Percentiles rank a stretch among this genome's conserved stretches.
These are phyloP conservation scores for Zymoseptoria tritici DNA, from an alignment of 2,329 filamentous ascomycete genomes.

Conservation along the genomic window DNA sequence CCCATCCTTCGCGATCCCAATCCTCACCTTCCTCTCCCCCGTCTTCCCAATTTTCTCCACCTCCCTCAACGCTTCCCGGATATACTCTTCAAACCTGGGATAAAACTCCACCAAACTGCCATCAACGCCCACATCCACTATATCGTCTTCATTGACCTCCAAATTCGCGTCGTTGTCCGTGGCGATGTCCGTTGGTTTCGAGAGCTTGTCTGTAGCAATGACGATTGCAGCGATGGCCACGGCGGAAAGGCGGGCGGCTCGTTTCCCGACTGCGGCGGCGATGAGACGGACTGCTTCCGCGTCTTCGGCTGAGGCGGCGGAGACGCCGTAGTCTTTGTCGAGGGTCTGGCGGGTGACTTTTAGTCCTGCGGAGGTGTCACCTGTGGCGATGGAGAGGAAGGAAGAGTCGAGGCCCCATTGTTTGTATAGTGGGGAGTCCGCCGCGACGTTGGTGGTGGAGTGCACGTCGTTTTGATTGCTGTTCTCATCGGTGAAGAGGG, in stretches of 20 bases:
- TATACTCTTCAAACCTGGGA: constrained; percentile 81
- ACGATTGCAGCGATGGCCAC: constrained; percentile 82
- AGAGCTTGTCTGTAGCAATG: constrained; percentile 68
- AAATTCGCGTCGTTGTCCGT: constrained; percentile 21
- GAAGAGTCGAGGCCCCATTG: constrained; percentile 88
- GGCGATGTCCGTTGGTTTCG: constrained; percentile 30
- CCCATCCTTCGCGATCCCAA: constrained; percentile 95
- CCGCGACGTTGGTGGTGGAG: constrained; percentile 62
- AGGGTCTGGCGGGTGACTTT: constrained; percentile 69
- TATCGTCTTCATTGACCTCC: constrained; percentile 50
- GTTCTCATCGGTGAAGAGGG: constrained; percentile 70
- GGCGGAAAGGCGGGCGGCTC: constrained; percentile 79
- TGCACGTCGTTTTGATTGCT: constrained; percentile 59
- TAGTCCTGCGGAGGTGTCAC: constrained; percentile 66
- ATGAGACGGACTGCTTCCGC: constrained; percentile 81
- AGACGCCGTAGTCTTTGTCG: constrained; percentile 67
- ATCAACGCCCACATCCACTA: constrained; percentile 89
- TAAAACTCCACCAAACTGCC: constrained; percentile 94
- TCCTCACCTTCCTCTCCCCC: constrained; percentile 79
- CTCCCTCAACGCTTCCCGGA: constrained; percentile 70
- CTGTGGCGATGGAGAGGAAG: constrained; percentile 79
- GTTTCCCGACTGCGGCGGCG: constrained; percentile 74
- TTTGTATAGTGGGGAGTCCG: constrained; percentile 61
- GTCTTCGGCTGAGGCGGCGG: constrained; percentile 71
- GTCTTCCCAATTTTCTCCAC: constrained; percentile 69